These are phyloP conservation scores for Botryosphaeria dothidea DNA, from an alignment of 2,329 filamentous ascomycete genomes.

Conservation along the genomic window DNA sequence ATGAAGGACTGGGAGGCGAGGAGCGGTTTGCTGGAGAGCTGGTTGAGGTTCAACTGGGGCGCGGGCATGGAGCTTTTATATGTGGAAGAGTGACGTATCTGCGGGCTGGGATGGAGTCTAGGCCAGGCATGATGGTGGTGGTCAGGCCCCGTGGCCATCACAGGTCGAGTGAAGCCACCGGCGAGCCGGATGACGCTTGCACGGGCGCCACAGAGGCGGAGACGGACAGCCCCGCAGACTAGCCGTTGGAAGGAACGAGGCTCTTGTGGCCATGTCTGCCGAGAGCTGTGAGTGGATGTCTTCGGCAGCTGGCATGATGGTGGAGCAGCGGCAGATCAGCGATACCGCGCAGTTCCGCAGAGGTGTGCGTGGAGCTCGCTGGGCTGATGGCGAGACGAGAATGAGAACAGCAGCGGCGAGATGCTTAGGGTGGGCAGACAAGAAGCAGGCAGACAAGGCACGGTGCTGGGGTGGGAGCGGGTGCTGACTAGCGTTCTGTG, in stretches of 20 bases:
- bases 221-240: not conserved
- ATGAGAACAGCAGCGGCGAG: not conserved
- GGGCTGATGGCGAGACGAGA: not conserved
- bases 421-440: not conserved
- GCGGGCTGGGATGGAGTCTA: not conserved
- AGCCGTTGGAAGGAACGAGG: not conserved
- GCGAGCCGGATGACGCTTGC: not conserved
- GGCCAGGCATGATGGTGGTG: not conserved
- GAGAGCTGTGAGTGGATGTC: not conserved
- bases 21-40: not conserved
- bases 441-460: no score
- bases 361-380: not conserved
- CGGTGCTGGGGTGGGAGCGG: not conserved
- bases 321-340: not conserved
- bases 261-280: not conserved
- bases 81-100: not conserved
- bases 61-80: slow-evolving; percentile 5
- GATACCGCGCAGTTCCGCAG: not conserved
- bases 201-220: not conserved
- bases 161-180: not conserved
- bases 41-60: not conserved
- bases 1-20: not conserved
- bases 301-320: not conserved
- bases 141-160: not conserved
- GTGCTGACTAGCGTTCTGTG: not conserved